phyloP scores from a whole-genome alignment of 2,329 filamentous ascomycete genomes.

The Talaromyces sp. region DNA sequence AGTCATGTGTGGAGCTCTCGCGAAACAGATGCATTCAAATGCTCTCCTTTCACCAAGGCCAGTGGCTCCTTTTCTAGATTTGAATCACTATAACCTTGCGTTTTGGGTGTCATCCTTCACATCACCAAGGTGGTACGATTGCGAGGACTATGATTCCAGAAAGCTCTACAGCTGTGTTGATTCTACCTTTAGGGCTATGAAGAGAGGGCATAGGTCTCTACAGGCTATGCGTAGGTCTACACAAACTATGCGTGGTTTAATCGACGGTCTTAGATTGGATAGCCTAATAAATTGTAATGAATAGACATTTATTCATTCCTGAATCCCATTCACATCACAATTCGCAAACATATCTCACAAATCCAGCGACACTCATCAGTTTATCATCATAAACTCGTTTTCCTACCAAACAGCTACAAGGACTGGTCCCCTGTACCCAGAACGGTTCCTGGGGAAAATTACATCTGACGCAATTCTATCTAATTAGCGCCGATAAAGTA shows the following conservation, averaged over 20 bases:
- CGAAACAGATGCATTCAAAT: slow-evolving; percentile 7
- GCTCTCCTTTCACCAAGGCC: background rate
- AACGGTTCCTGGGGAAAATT: too few relatives aligned
- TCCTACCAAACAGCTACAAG: too few relatives aligned
- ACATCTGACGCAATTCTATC: too few relatives aligned
- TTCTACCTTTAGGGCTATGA: background rate
- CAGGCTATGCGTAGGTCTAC: too few relatives aligned
- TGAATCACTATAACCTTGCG: slow-evolving; percentile 1
- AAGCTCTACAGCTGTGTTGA: background rate
- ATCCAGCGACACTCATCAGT: too few relatives aligned
- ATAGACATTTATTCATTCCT: background rate
- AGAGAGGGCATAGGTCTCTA: too few relatives aligned
- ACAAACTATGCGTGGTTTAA: too few relatives aligned
- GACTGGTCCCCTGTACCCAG: too few relatives aligned
- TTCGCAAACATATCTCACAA: too few relatives aligned
- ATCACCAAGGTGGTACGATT: background rate
- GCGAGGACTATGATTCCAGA: background rate
- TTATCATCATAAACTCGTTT: too few relatives aligned
- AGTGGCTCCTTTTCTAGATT: background rate
- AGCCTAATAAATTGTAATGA: background rate
- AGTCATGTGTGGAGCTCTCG: slow-evolving; percentile 5
- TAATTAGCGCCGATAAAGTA: too few relatives aligned
- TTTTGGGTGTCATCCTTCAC: background rate
- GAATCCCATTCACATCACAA: background rate
- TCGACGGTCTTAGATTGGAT: background rate